A percentile compares a stretch with the other conserved stretches of the same genome.
Evolutionary conservation across 2,329 filamentous ascomycete species (phyloP).

Genomic region (Microascus cirrosus): DNA sequence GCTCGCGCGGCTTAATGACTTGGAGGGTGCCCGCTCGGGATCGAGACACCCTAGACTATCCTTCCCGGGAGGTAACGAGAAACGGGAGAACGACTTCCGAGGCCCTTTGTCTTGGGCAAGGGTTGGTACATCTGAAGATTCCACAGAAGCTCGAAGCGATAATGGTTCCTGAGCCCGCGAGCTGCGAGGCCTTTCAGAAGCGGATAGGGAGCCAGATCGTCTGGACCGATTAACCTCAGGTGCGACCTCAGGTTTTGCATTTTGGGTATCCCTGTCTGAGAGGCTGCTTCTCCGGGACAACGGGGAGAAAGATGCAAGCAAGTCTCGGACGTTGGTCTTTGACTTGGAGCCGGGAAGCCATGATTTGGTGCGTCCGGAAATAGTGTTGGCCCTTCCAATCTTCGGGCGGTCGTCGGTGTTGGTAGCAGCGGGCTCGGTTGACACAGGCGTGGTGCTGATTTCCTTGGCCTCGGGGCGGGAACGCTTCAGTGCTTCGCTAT

Average conservation of each 20-base stretch:
- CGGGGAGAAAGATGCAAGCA: slow-evolving; percentile 8
- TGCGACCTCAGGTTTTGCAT: not conserved
- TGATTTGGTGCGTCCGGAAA: slow-evolving; percentile 37
- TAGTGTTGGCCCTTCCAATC: slow-evolving; percentile 29
- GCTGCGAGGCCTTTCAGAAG: not conserved
- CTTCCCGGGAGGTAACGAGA: not conserved
- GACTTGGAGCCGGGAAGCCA: slow-evolving; percentile 40
- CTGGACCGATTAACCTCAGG: not conserved
- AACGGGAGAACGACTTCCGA: slow-evolving; percentile 1
- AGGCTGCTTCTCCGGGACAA: not conserved
- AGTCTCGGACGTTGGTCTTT: slow-evolving; percentile 21
- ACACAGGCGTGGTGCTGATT: not conserved
- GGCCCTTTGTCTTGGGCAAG: slow-evolving; percentile 3
- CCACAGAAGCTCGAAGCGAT: slow-evolving; percentile 4
- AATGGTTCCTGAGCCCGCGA: slow-evolving; percentile 5
- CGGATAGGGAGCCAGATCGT: not conserved
- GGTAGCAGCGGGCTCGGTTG: not conserved
- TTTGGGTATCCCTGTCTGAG: not conserved
- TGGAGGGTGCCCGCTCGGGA: slow-evolving; percentile 22
- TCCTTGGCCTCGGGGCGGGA: not conserved
- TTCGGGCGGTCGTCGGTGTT: slow-evolving; percentile 11
- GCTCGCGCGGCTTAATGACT: slow-evolving; percentile 29
- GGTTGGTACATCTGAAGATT: not conserved
- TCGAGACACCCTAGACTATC: slow-evolving; percentile 13
- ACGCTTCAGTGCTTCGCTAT: slow-evolving; percentile 7